Base-by-base conservation (phyloP, 768 basidiomycete genomes). In the Russula compacta region DNA sequence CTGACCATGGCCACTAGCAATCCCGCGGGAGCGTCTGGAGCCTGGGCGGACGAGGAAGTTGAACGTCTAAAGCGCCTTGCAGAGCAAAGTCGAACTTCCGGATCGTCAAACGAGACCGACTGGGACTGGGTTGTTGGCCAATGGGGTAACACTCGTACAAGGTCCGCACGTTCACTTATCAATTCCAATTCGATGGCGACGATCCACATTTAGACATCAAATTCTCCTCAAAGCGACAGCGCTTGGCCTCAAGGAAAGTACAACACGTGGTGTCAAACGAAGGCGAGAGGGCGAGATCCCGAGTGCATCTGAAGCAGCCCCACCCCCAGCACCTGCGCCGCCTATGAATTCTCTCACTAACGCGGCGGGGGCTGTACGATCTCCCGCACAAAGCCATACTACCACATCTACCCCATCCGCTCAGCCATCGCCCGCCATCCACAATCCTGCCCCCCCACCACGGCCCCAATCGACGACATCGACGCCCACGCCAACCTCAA, bases 31-130 rank as follows among this genome's bases (percentile, higher is more conserved):
- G 83, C 83, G 56, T 84, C 86, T 53, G 89, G 87, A 0, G 78
- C 86, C 7, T 92, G 89, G 90, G 81, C 86, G 3, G 85, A 89
- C 7, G 87, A 86, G 60, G 90, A 92, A 69, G 81, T 80, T 0
- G 86, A 87, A 63, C 78, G 81, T 43, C 69, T 92, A 60, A 85
- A 79, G 70, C 81, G 78, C 55, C 69, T 92, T 21, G 83, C 86
- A 0, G 89, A 90, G 63, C 82, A 88, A 55, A 84, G 83, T 68
- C 80, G 68, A 56, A 66, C 80, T 59, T 71, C 75, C 53, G 71
- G 70, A 35, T 76, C 68, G 15, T 69, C 77, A 5, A 69, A 70
- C 12, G 85, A 86, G 60, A 84, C 86, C 43, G 86, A 87, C 53
- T 92, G 89, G 89, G 89, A 91, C 70, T 82, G 84, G 75, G 79